phyloP scores from a whole-genome alignment of 2,329 filamentous ascomycete genomes.

The Bipolaris bicolor region DNA sequence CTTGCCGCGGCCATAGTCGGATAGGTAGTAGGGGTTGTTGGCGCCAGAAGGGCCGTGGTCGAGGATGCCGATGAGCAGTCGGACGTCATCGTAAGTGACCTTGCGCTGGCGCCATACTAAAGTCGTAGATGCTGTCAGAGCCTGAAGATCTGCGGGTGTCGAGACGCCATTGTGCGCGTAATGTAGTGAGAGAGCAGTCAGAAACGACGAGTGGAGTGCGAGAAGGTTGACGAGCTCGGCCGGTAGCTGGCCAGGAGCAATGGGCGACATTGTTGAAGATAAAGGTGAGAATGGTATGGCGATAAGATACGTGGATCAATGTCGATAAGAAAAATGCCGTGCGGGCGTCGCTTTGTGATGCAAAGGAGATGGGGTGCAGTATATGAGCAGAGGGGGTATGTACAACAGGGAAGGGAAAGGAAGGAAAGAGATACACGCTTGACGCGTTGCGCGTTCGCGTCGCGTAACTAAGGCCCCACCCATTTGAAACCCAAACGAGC shows the following conservation, averaged over 20 bases:
- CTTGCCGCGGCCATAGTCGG: conserved; percentile 52
- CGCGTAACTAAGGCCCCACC: conserved; percentile 29
- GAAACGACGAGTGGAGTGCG: conserved; percentile 55
- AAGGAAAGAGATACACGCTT: conserved; percentile 30
- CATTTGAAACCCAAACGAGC: conserved; percentile 26
- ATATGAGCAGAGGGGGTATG: conserved; percentile 37
- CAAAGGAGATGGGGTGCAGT: conserved; percentile 24
- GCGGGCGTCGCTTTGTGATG: conserved; percentile 15
- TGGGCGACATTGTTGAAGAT: conserved; percentile 39
- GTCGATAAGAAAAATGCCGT: conserved; percentile 21
- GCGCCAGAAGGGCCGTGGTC: conserved; percentile 35
- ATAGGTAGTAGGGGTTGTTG: conserved; percentile 48
- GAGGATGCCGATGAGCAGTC: conserved; percentile 53
- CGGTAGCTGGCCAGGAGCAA: conserved; percentile 46
- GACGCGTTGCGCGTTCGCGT: conserved; percentile 24
- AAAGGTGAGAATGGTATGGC: conserved; percentile 27
- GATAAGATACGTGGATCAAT: conserved; percentile 29
- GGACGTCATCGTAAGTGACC: conserved; percentile 55
- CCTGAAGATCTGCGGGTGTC: conserved; percentile 51
- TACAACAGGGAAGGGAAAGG: conserved; percentile 30
- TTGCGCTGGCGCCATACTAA: conserved; percentile 55
- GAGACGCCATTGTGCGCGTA: conserved; percentile 57
- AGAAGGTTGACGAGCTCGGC: conserved; percentile 52
- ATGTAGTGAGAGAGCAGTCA: conserved; percentile 57
- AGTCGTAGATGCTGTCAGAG: conserved; percentile 50